A percentile compares a stretch with the other conserved stretches of the same genome.
Conservation (phyloP, 1,284 basidiomycete species). For the Tilletia caries region DNA sequence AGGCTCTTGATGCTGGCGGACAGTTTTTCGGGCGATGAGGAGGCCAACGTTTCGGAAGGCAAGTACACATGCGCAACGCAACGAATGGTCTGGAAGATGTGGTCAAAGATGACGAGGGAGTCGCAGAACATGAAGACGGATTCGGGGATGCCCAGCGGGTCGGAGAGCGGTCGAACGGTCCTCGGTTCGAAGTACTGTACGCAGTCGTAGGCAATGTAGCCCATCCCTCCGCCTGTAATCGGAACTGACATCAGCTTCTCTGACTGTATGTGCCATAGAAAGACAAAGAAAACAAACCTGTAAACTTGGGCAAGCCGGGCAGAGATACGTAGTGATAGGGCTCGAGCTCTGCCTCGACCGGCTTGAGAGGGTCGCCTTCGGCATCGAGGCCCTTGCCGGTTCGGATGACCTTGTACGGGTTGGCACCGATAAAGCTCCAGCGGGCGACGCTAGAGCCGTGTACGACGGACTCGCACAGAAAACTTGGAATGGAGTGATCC, state of each 20-base stretch:
- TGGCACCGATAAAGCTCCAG: constrained; percentile 91
- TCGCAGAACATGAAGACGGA: constrained; percentile 95
- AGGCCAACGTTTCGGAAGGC: constrained; percentile 57
- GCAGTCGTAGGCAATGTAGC: constrained; percentile 95
- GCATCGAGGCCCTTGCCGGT: constrained; percentile 79
- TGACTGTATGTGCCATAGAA: too few species aligned
- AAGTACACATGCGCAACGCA: constrained; percentile 90
- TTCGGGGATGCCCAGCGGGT: constrained; percentile 82
- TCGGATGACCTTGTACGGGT: constrained; percentile 86
- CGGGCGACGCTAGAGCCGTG: constrained; percentile 86
- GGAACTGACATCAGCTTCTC: too few species aligned
- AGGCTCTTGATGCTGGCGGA: constrained; percentile 20
- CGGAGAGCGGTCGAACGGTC: constrained; percentile 67
- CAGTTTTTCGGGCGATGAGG: constrained; percentile 53
- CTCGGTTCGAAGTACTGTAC: constrained; percentile 83
- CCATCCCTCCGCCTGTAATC: constrained; percentile 79
- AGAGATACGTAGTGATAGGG: constrained; percentile 85
- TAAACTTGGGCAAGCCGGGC: constrained; percentile 88
- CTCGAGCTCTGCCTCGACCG: constrained; percentile 80
- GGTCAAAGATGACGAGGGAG: constrained; percentile 91
- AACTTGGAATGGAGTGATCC: constrained; percentile 58
- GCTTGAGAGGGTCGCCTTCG: constrained; percentile 79
- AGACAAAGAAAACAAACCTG: constrained; percentile 55
- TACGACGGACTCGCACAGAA: constrained; percentile 63
- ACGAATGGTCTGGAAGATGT: constrained; percentile 90